Evolutionary conservation across 139 green algal species (phyloP).

Genomic region (Ettlia oleoabundans): DNA sequence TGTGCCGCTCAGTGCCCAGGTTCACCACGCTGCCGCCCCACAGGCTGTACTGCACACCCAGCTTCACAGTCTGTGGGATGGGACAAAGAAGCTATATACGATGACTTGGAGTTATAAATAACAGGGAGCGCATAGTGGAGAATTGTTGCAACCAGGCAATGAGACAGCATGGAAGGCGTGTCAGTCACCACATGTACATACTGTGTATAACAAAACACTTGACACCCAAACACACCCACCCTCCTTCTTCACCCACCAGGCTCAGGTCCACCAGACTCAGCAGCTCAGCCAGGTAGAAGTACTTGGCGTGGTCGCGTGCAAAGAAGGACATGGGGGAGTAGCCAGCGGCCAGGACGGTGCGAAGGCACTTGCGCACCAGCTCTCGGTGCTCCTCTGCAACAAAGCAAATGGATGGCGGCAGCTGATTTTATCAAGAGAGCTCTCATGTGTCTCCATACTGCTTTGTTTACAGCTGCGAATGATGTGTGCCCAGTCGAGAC

Average conservation of each 20-base stretch:
- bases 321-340: constrained; percentile 73
- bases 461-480: no score
- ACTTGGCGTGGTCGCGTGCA: constrained; percentile 61
- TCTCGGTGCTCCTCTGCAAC: constrained; percentile 80
- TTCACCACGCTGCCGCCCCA: constrained; percentile 77
- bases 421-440: no score
- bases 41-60: constrained; percentile 86
- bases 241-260: constrained; percentile 44
- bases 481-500: no score
- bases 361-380: constrained; percentile 73
- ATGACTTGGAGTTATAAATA: no score
- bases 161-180: background rate
- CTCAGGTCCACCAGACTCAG: constrained; percentile 76
- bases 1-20: constrained; percentile 78
- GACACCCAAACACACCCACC: no score
- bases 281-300: constrained; percentile 76
- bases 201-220: no score
- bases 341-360: constrained; percentile 62
- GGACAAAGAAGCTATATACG: no score
- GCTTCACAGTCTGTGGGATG: constrained; percentile 70
- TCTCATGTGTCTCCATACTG: no score
- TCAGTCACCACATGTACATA: no score
- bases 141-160: no score
- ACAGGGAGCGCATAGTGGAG: no score
- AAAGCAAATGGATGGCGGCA: background rate